Percentiles rank a stretch among this genome's conserved stretches.
These are phyloP conservation scores for Dothidotthia symphoricarpi DNA, from an alignment of 2,329 filamentous ascomycete species.

Conservation along the genomic window DNA sequence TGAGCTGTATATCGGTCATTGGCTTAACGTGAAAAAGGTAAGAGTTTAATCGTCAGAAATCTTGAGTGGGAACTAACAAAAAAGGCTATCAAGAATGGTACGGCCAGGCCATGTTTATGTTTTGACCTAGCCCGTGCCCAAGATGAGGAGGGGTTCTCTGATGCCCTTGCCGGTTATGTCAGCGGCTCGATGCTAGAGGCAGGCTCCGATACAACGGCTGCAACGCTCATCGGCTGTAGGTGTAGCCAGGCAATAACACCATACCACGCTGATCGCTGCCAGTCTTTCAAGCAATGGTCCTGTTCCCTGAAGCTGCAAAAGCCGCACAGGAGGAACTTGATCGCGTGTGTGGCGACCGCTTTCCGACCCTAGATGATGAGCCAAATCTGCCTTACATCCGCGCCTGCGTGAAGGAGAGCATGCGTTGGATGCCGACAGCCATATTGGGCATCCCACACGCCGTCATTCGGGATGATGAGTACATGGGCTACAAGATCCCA, in stretches of 20 bases:
- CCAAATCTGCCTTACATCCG: conserved; percentile 27
- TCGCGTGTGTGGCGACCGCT: conserved; percentile 26
- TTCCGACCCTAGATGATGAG: conserved; percentile 31
- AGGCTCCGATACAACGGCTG: conserved; percentile 31
- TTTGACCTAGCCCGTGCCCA: conserved; percentile 22
- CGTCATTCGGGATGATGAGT: conserved; percentile 24
- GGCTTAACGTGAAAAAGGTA: conserved; percentile 18
- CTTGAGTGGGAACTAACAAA: conserved; percentile 10
- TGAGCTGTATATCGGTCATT: conserved; percentile 25
- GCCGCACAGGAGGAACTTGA: conserved; percentile 31
- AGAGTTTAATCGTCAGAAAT: no score
- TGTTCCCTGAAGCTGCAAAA: conserved; percentile 23
- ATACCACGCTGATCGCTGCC: background rate
- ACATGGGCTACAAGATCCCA: conserved; percentile 40
- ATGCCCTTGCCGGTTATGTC: conserved; percentile 23
- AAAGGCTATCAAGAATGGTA: conserved; percentile 12
- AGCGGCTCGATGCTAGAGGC: conserved; percentile 29
- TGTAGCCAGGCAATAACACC: conserved; percentile 6
- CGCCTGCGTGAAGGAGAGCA: conserved; percentile 28
- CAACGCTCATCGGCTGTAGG: conserved; percentile 22
- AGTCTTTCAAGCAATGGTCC: conserved; percentile 28
- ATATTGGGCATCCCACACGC: conserved; percentile 29
- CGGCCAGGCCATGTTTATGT: conserved; percentile 23
- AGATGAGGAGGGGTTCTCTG: conserved; percentile 19
- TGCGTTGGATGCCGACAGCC: conserved; percentile 33